Evolutionary conservation across 331 rosid species (phyloP), one percentile per base, ranked within the genome.

Genomic region (Quercus phellos): DNA sequence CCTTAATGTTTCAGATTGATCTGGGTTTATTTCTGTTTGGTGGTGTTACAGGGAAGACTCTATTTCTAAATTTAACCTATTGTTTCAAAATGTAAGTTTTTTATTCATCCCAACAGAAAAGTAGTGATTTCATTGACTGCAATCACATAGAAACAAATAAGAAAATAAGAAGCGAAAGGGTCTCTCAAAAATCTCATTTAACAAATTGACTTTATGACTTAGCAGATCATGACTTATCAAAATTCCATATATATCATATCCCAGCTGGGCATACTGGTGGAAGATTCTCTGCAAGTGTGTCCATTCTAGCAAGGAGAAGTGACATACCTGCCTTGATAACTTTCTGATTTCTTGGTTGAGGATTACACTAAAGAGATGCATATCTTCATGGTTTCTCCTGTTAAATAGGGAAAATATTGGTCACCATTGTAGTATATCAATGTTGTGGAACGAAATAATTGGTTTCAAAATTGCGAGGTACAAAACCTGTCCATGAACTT

Each of bases 351-450:
- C 98, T 82, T 94, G 98, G 81, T 94, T 94, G 74, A 94, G 85
- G 68, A 94, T 92, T 80, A 92, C 18, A 56, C 84, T 60, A 60
- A 90, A 89, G 51, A 94, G 94, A 75, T 92, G 90, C 89, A 92
- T 1, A 83, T 94, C 98, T 88, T 94, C 98, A 1, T 87, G 88
- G 89, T 89, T 89, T 87, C 98, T 87, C 98, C 98, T 94, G 51
- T 55, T 75, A 68, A 68, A 81, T 69, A 71, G 53, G 30, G 51
- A 72, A 72, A 79, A 55, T 24, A 14, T 56, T 60, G 26, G 54
- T 77, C 53, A 77, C 8, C 19, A 80, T 42, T 13, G 13, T 46
- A 69, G 64, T 59, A 73, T 35, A 77, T 56, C 56, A 83, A 68
- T 71, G 26, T 59, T 9, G 63, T 69, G 51, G 17, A 75, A 66